A percentile compares a stretch with the other conserved stretches of the same genome.
phyloP scores from a whole-genome alignment of 108 stramenopile species.

The Seminavis robusta region DNA sequence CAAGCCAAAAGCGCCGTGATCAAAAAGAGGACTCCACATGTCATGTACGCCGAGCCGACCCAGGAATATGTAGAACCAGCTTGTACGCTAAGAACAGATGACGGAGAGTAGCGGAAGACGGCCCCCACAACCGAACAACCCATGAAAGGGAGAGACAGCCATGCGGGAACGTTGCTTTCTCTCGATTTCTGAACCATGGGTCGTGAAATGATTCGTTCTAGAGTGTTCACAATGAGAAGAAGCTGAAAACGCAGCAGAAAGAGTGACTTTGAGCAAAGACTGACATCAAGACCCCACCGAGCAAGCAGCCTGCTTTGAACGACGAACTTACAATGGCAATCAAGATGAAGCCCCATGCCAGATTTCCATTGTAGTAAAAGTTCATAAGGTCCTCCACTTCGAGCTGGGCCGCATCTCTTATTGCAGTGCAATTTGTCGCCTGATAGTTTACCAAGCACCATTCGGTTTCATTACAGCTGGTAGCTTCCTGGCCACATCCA shows the following conservation, averaged over 20 bases:
- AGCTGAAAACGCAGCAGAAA: slow-evolving; percentile 13
- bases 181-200: slow-evolving; percentile 83
- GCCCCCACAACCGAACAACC: slow-evolving; percentile 50
- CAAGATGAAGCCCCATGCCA: slow-evolving; percentile 26
- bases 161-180: slow-evolving; percentile 79
- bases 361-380: slow-evolving; percentile 21
- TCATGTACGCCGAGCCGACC: slow-evolving; percentile 56
- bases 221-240: slow-evolving; percentile 47
- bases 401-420: slow-evolving; percentile 56
- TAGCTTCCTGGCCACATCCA: background rate
- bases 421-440: slow-evolving; percentile 45
- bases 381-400: slow-evolving; percentile 22
- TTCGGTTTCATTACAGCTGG: slow-evolving; percentile 33
- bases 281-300: slow-evolving; percentile 28
- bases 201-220: slow-evolving; percentile 71
- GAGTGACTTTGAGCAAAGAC: slow-evolving; percentile 5
- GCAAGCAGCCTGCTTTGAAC: too few species aligned
- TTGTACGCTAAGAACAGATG: slow-evolving; percentile 28
- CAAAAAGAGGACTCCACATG: slow-evolving; percentile 52
- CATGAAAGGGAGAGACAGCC: slow-evolving; percentile 65
- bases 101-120: slow-evolving; percentile 45
- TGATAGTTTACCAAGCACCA: slow-evolving; percentile 61
- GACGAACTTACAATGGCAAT: slow-evolving; percentile 44
- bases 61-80: slow-evolving; percentile 24
- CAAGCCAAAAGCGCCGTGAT: slow-evolving; percentile 57